A percentile compares a stretch with the other conserved stretches of the same genome.
These are phyloP conservation scores for Sextonia rubra DNA, from an alignment of 164 flowering plant species.

Conservation along the genomic window DNA sequence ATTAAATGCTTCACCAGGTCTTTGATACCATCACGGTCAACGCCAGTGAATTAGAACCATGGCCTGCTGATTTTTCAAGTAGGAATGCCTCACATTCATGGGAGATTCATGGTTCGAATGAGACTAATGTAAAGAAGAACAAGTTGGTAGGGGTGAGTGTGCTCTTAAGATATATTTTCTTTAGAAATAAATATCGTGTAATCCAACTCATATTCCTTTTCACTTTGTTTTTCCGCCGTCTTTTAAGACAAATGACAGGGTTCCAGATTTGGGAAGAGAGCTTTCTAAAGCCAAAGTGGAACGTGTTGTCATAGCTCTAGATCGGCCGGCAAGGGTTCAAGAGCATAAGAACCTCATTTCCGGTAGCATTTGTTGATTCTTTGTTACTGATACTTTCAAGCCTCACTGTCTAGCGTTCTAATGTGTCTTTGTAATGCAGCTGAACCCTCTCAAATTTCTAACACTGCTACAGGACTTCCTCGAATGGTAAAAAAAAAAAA, in stretches of 20 bases:
- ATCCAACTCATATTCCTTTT: constrained; percentile 5
- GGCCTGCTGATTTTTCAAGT: constrained; percentile 64
- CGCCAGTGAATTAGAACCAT: constrained; percentile 63
- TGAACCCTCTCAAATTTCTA: constrained; percentile 37
- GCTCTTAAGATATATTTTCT: neutral
- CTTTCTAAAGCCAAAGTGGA: constrained; percentile 24
- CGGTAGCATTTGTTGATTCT: constrained; percentile 8
- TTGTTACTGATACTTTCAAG: neutral
- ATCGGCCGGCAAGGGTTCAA: constrained; percentile 1
- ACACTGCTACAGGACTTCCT: constrained; percentile 49
- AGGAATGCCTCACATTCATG: constrained; percentile 67
- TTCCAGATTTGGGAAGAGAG: constrained; percentile 24
- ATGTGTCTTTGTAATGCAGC: constrained; percentile 33
- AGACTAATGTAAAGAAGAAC: constrained; percentile 22
- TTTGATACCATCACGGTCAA: constrained; percentile 52
- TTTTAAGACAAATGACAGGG: constrained; percentile 30
- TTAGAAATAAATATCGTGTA: too few relatives aligned
- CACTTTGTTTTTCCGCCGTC: constrained; percentile 9
- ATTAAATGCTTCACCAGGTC: neutral
- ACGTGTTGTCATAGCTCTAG: too few relatives aligned
- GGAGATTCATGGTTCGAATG: constrained; percentile 49
- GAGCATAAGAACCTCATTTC: neutral
- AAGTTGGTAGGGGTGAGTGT: constrained; percentile 35
- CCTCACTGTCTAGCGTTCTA: neutral
- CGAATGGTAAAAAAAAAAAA: constrained; percentile 59